Evolutionary conservation across 106 monocot species (phyloP), one percentile per base, ranked within the genome.

Genomic region (Hemerocallis citrina): DNA sequence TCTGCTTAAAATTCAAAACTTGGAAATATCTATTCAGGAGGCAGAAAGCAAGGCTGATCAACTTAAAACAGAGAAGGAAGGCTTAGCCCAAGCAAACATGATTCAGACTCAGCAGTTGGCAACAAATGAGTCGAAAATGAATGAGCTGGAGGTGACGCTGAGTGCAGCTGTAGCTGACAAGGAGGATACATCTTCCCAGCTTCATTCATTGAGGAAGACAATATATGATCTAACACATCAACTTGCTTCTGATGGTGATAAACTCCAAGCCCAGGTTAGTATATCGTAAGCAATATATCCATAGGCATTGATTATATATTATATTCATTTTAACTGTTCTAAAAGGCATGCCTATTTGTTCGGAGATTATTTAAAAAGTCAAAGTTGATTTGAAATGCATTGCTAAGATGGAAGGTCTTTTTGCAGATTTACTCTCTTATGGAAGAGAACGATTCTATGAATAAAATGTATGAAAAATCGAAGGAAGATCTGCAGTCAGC

Each of bases 201-300:
- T 85, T 67, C 55, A 68, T 49, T 71, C 65, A 56, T 78, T 61
- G 39, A 63, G 38, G n/a, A 79, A 79, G 33, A 49, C 39, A 52
- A 52, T 77, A 34, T 61, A 84, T 55, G 84, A 81, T 42, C 69
- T 85, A 45, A 71, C 39, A 21, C 55, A 72, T 39, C 77, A 77
- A 46, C 55, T 75, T 75, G 46, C 47, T 40, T 72, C 70, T 40
- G 84, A 88, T 3, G 63, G 65, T 32, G 72, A 79, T 50, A 73
- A 65, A 59, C 73, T 86, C 22, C 79, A 89, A 61, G 66, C 65
- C 48, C 85, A 85, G 89, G 89, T 89, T 31, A 72, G 64, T n/a
- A n/a, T n/a, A n/a, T n/a, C n/a, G n/a, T 13, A 59, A 34, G 57
- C 35, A 19, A n/a, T 34, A 22, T 34, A 8, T 52, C 10, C 24